Evolutionary conservation across 1,284 basidiomycete species (phyloP).

Genomic region (Sparassis latifolia): DNA sequence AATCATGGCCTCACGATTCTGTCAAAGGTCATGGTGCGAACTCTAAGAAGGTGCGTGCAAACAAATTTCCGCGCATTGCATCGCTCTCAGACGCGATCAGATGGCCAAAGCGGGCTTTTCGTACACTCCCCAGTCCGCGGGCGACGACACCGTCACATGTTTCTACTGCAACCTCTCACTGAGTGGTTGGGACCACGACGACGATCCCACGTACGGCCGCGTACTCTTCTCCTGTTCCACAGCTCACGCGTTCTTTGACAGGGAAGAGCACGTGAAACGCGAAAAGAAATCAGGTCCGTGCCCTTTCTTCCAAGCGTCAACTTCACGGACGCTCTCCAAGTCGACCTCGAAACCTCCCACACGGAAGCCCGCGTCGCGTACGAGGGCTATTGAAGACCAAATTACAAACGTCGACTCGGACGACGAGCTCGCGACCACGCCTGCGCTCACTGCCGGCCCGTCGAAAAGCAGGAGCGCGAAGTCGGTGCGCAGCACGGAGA

Average conservation of each 20-base stretch:
- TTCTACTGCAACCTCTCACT: constrained; percentile 71
- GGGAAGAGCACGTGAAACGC: constrained; percentile 62
- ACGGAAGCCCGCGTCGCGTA: constrained; percentile 14
- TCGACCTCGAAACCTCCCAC: constrained; percentile 16
- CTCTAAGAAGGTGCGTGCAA: constrained; percentile 53
- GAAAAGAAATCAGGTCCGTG: constrained; percentile 42
- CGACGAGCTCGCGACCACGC: constrained; percentile 15
- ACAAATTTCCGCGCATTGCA: not conserved
- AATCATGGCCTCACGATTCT: constrained; percentile 71
- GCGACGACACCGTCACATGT: constrained; percentile 73
- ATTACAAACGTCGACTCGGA: constrained; percentile 12
- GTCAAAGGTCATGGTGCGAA: constrained; percentile 59
- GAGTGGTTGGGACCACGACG: constrained; percentile 74
- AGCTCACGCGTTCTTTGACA: constrained; percentile 18
- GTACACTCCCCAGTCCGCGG: constrained; percentile 54
- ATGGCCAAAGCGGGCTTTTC: constrained; percentile 83
- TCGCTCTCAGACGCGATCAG: constrained; percentile 29
- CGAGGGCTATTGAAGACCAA: constrained; percentile 12
- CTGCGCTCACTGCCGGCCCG: constrained; percentile 1
- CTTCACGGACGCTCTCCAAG: constrained; percentile 10
- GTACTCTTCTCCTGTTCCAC: not conserved
- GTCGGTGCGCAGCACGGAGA: constrained; percentile 13
- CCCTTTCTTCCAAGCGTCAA: constrained; percentile 40
- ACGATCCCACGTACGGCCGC: constrained; percentile 67
- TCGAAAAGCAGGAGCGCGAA: constrained; percentile 11